Base-by-base conservation (phyloP, 2,329 filamentous ascomycete genomes). In the Colletotrichum shisoi region DNA sequence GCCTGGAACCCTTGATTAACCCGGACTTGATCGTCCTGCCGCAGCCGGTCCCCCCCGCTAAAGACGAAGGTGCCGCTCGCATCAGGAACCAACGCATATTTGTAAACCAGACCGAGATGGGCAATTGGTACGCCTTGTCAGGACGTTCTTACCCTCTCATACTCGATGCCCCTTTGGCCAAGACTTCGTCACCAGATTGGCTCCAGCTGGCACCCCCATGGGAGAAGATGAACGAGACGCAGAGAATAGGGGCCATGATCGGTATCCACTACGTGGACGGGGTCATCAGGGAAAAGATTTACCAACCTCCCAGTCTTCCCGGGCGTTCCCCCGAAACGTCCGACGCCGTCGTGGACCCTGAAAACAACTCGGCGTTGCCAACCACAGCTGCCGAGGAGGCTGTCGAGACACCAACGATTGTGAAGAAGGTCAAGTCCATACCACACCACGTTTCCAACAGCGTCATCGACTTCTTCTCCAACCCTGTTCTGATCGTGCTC, bases 81-180 rank as follows among this genome's bases (percentile, higher is more conserved):
- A 82, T 85, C 53, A 83, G 89, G 39, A 85, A 83, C 70, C 84
- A 85, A 69, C 88, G 87, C 63, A 88, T 97, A 0, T 96, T 95
- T 74, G 84, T 98, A 67, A 97, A 97, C 75, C 90, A 90, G 71
- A 97, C 94, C 1, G 87, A 91, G 63, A 82, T 84, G n/a, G 94
- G 94, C 37, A 91, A 91, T 68, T 98, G 94, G 93, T 99, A 94
- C 77, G 95, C 94, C 39, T 85, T 98, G 79, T 97, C 94, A 1
- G 94, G 96, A 65, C 85, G 84, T 46, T 88, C 88, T 9, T 98
- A 97, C 72, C 95, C 95, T 3, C 84, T 94, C 11, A 92, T 97
- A 34, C 90, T 94, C 24, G 87, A 92, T 60, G 89, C 84, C 0
- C 83, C 84, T 0, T 70, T 75, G 2, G 86, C 81, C 24, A 79